phyloP scores from a whole-genome alignment of 176 grass and related monocot genomes.

The Oryza longistaminata region DNA sequence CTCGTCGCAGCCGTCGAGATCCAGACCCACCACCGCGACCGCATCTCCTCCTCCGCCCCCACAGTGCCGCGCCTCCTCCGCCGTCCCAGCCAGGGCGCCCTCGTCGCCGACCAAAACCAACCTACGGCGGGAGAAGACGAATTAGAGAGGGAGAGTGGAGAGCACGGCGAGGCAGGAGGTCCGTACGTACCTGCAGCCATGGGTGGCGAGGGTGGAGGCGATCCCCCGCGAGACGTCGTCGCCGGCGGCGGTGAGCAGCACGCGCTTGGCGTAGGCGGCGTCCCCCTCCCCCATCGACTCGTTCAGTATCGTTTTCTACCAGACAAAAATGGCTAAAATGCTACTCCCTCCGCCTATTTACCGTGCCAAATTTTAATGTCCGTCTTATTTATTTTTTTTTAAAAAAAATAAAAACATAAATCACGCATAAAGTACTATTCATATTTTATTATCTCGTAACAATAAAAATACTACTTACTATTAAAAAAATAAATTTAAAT shows the following conservation, averaged over 20 bases:
- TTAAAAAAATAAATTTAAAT: too few relatives aligned
- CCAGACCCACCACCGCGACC: slow-evolving; percentile 54
- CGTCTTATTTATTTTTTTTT: too few relatives aligned
- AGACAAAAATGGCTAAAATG: too few relatives aligned
- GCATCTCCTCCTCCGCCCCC: background rate
- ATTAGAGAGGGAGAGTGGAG: background rate
- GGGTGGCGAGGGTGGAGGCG: slow-evolving; percentile 58
- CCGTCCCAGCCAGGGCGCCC: slow-evolving; percentile 39
- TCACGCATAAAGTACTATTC: too few relatives aligned
- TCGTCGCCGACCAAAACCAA: slow-evolving; percentile 76
- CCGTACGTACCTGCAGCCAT: slow-evolving; percentile 63
- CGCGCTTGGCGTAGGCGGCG: slow-evolving; percentile 48
- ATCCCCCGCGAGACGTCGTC: slow-evolving; percentile 76
- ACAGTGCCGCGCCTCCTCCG: slow-evolving; percentile 30
- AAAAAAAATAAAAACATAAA: too few relatives aligned
- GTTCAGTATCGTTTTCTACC: too few relatives aligned
- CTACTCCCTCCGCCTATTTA: too few relatives aligned
- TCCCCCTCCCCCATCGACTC: slow-evolving; percentile 29
- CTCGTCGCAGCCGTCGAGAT: slow-evolving; percentile 64
- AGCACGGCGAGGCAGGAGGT: background rate
- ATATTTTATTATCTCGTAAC: too few relatives aligned
- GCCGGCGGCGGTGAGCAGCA: slow-evolving; percentile 65
- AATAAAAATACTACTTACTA: too few relatives aligned
- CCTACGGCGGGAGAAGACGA: slow-evolving; percentile 15
- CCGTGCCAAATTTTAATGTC: too few relatives aligned